phyloP scores from a whole-genome alignment of 2,329 filamentous ascomycete species.

The Ceratocystis colombiana region DNA sequence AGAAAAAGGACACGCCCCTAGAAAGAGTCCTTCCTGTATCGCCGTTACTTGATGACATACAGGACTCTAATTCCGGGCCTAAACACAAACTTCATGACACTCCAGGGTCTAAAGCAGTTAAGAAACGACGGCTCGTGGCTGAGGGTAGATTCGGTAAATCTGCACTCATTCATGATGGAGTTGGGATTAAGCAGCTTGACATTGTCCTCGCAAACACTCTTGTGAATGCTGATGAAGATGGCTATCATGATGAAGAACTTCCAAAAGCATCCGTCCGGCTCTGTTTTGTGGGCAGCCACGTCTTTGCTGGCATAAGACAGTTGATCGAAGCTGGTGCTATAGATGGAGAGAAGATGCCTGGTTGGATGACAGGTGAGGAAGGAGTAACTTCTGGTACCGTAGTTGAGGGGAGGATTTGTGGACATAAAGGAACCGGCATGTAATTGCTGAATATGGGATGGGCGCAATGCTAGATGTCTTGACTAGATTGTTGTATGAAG shows the following conservation, averaged over 20 bases:
- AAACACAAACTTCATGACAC: slow-evolving; percentile 8
- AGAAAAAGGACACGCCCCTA: slow-evolving; percentile 44
- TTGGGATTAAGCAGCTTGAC: slow-evolving; percentile 52
- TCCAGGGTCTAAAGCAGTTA: slow-evolving; percentile 34
- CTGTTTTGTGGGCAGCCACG: slow-evolving; percentile 63
- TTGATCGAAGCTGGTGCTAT: slow-evolving; percentile 67
- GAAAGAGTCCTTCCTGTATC: slow-evolving; percentile 40
- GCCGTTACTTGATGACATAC: slow-evolving; percentile 32
- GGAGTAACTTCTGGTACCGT: slow-evolving; percentile 66
- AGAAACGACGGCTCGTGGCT: slow-evolving; percentile 52
- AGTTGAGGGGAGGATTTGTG: slow-evolving; percentile 53
- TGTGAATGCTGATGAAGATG: not conserved
- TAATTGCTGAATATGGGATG: not conserved
- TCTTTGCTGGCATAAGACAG: slow-evolving; percentile 69
- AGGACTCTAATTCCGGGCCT: not conserved
- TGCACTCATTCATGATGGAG: slow-evolving; percentile 46
- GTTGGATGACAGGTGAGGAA: slow-evolving; percentile 85
- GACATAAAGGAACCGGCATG: slow-evolving; percentile 34
- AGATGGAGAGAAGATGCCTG: slow-evolving; percentile 68
- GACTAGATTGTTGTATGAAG: not conserved
- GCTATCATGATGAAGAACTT: slow-evolving; percentile 11
- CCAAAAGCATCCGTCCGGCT: slow-evolving; percentile 48
- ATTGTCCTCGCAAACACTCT: slow-evolving; percentile 37
- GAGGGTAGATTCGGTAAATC: slow-evolving; percentile 60
- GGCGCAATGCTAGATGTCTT: not conserved